Evolutionary conservation across 768 basidiomycete genomes (phyloP), one percentile per base, ranked within the genome.

Genomic region (Pleurotus tuber-regium): DNA sequence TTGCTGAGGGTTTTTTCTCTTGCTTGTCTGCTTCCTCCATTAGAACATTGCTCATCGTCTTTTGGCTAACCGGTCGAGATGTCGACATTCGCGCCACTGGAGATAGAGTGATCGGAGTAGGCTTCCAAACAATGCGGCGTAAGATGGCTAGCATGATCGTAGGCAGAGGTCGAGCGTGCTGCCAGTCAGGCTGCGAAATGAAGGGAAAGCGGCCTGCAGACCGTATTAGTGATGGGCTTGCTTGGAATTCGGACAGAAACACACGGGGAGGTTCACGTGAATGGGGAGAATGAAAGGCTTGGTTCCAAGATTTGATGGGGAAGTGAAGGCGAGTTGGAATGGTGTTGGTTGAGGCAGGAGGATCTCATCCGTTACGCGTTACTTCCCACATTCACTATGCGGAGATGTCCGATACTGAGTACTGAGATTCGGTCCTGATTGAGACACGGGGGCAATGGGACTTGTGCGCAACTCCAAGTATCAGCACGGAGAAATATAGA

Each of bases 21-120:
- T 36, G 21, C 31, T 48, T 48, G 19, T 48, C 46, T 14, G 46
- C 46, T 24, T 48, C 46, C 31, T 48, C 46, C 16, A 48, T 5
- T n/a, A 48, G 46, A 23, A 48, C 46, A n/a, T 35, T n/a, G 28
- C 31, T 33, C 30, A 48, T 24, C 19, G 30, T n/a, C 31, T 36
- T 14, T 33, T 48, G 10, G 12, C 29, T 9, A 12, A 30, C 11
- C 16, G 46, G 31, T 3, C 11, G 46, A n/a, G 43, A 44, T 29
- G 43, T 44, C 25, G 43, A 44, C 6, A 48, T 4, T 18, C 46
- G 46, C 31, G 46, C 46, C 46, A 30, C 31, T n/a, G 10, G 46
- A 31, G 28, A 24, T 12, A 21, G 23, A 5, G 23, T 21, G 16
- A 23, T 42, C 40, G 23, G 35, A 11, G 31, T 48, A 9, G 46